Evolutionary conservation across 495 filamentous ascomycete genomes (phyloP), one percentile per base, ranked within the genome.

Genomic region (Aspergillus sparsus): DNA sequence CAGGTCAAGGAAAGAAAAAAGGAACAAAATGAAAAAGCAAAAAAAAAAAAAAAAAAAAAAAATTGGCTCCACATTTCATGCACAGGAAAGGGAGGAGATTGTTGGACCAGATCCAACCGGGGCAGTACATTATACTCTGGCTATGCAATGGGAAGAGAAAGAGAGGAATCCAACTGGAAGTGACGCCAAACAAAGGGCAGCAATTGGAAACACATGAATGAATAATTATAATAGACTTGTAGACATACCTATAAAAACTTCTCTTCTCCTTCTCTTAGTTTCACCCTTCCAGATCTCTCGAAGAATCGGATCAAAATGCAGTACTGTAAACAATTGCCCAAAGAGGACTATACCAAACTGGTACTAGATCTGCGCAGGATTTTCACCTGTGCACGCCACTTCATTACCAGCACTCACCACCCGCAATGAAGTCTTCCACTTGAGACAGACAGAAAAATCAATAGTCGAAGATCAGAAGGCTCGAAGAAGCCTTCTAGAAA

Each of bases 401-500:
- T 36, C 18, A 36, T 49, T 34, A 15, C 45, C 60, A 57, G 35
- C 52, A 45, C 58, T 53, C 45, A 53, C 56, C 45, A 35, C 53
- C 37, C 36, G 50, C 51, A 39, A 18, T 34, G 27, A 49, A 39
- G 31, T 52, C 44, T 45, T 44, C 35, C 8, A 21, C 31, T 47
- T 12, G 27, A 45, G 49, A 46, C 18, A 8, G 46, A 44, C 34
- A n/a, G 37, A 54, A 58, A 55, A 36, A 46, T 27, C 5, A 36
- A 52, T 18, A 64, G 56, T 54, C 35, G 32, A 44, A 52, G 6
- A 46, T 44, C 21, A 21, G 56, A 58, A 53, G 44, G 11, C 62
- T 63, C 46, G 21, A 58, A 46, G 55, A 54, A 62, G 55, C 49
- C 54, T 67, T 64, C 65, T 55, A 66, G 64, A 61, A 66, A 27